phyloP scores from a whole-genome alignment of 768 basidiomycete genomes.

The Hericium erinaceus region DNA sequence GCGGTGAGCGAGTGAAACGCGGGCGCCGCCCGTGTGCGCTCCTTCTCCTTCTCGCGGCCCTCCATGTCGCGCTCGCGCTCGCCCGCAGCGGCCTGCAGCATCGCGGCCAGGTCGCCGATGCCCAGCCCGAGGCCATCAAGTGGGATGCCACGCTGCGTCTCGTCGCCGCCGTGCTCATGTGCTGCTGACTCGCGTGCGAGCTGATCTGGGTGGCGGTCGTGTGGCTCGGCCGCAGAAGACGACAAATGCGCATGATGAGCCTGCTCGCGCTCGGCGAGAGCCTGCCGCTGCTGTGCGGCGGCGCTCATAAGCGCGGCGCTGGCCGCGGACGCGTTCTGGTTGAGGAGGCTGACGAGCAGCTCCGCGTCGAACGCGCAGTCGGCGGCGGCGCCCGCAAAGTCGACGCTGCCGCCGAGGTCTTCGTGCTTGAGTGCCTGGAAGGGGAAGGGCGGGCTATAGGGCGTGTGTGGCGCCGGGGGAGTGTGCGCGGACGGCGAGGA shows the following conservation, averaged over 20 bases:
- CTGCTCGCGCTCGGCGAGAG: slow-evolving; percentile 26
- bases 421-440: slow-evolving; percentile 14
- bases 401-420: slow-evolving; percentile 16
- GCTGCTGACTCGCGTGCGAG: not conserved
- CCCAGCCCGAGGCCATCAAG: slow-evolving; percentile 39
- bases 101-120: slow-evolving; percentile 63
- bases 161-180: slow-evolving; percentile 15
- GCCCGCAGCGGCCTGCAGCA: slow-evolving; percentile 54
- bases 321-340: slow-evolving; percentile 65
- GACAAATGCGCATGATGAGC: not conserved
- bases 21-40: slow-evolving; percentile 58
- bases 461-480: slow-evolving; percentile 3
- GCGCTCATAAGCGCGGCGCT: slow-evolving; percentile 52
- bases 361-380: slow-evolving; percentile 29
- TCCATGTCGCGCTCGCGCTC: not conserved
- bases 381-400: slow-evolving; percentile 28
- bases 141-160: slow-evolving; percentile 12
- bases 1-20: slow-evolving; percentile 74
- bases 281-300: slow-evolving; percentile 59
- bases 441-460: slow-evolving; percentile 13
- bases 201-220: not conserved
- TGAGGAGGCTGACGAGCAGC: slow-evolving; percentile 56
- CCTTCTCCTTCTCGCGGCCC: slow-evolving; percentile 36
- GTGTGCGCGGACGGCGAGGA: slow-evolving; percentile 17
- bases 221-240: not conserved